Conservation (phyloP, 805 yeast species). For the Wickerhamiella azyma region DNA sequence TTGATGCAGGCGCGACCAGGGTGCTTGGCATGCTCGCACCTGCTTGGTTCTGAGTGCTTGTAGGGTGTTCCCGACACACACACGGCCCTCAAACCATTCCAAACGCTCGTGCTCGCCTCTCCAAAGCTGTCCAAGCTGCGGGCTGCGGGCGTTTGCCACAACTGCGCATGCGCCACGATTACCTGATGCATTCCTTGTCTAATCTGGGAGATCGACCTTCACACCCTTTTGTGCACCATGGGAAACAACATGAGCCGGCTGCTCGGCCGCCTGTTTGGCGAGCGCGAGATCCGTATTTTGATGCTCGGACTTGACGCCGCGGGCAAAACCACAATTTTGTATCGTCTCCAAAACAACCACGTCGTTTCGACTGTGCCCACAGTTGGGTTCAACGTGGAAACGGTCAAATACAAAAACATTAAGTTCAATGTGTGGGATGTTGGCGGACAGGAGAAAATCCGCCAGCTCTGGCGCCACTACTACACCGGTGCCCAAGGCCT, state of each 20-base stretch:
- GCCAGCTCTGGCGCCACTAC: slow-evolving; percentile 93
- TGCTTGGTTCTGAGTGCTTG: too few species aligned
- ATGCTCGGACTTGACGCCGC: slow-evolving; percentile 92
- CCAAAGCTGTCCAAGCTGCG: too few species aligned
- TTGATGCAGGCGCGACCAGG: too few species aligned
- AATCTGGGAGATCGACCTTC: neutral
- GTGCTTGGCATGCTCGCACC: too few species aligned
- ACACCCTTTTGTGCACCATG: slow-evolving; percentile 16
- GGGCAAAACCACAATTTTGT: slow-evolving; percentile 79
- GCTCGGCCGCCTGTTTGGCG: slow-evolving; percentile 36
- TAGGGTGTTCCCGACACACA: too few species aligned
- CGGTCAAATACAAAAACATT: slow-evolving; percentile 67
- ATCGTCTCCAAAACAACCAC: slow-evolving; percentile 67
- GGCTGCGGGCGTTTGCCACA: neutral
- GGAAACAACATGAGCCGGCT: slow-evolving; percentile 26
- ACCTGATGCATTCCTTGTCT: neutral
- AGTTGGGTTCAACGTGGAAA: slow-evolving; percentile 86
- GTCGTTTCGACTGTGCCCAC: slow-evolving; percentile 75
- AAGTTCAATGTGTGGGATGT: slow-evolving; percentile 88
- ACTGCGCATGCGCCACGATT: neutral
- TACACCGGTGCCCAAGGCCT: slow-evolving; percentile 86
- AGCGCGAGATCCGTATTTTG: slow-evolving; percentile 50
- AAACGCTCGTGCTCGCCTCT: too few species aligned
- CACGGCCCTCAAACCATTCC: too few species aligned
- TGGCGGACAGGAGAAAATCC: slow-evolving; percentile 87